A percentile compares a stretch with the other conserved stretches of the same genome.
Evolutionary conservation across 1,284 basidiomycete genomes (phyloP).

Genomic region (Polyporus tsugae): DNA sequence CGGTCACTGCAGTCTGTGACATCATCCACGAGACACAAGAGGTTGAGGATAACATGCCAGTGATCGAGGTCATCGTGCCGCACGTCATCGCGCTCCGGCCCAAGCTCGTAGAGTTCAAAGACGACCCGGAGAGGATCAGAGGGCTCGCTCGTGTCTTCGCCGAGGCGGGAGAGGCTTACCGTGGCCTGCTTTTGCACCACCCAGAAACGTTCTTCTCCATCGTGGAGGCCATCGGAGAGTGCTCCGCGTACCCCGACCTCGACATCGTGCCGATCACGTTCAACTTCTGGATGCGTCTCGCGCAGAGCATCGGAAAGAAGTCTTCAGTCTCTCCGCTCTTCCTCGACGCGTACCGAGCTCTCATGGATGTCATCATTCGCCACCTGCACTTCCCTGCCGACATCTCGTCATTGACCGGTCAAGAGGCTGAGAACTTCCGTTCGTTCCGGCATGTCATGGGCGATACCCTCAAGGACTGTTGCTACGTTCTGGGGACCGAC

Average conservation of each 20-base stretch:
- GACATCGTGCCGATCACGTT: constrained; percentile 99
- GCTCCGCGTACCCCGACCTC: constrained; percentile 92
- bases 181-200: constrained; percentile 89
- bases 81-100: constrained; percentile 79
- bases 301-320: constrained; percentile 82
- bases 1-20: constrained; percentile 93
- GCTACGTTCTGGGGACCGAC: constrained; percentile 91
- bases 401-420: constrained; percentile 68
- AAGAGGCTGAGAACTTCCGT: constrained; percentile 95
- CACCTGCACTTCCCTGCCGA: constrained; percentile 95
- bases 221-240: constrained; percentile 94
- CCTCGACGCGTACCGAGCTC: constrained; percentile 81
- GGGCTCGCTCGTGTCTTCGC: constrained; percentile 93
- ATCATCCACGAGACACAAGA: constrained; percentile 99
- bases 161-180: constrained; percentile 97
- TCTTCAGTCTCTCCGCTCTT: constrained; percentile 76
- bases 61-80: constrained; percentile 90
- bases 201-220: constrained; percentile 92
- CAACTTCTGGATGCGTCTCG: constrained; percentile 97
- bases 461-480: constrained; percentile 99
- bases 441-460: constrained; percentile 98
- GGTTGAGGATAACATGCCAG: constrained; percentile 91
- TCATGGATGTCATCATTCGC: constrained; percentile 89
- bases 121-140: constrained; percentile 90
- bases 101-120: constrained; percentile 64